Evolutionary conservation across 2,329 filamentous ascomycete species (phyloP), one percentile per base, ranked within the genome.

Genomic region (Fonsecaea pedrosoi): DNA sequence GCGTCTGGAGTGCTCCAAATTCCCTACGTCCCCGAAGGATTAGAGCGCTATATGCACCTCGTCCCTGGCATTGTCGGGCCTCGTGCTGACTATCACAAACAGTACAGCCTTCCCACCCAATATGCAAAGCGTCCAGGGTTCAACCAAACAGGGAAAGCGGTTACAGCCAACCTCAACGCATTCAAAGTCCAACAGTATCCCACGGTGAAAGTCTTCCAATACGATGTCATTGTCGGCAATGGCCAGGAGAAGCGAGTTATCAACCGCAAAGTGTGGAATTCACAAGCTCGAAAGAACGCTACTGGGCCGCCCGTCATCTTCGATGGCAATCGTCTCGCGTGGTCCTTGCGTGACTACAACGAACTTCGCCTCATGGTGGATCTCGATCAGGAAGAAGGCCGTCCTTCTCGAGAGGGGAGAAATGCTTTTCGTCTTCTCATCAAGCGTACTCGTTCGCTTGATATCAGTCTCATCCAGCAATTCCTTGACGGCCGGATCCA

Each of bases 301-400:
- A 79, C 94, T 0, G 80, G 82, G 1, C 78, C 80, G 2, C 81
- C 82, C 50, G 92, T 90, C 86, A 86, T 97, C 64, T 93, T 88
- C 73, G 93, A 98, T 79, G 92, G 92, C 34, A 89, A 90, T 74
- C 92, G 90, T 77, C 84, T 99, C 55, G 94, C 92, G 15, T 99
- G 95, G 94, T 81, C 80, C 3, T 69, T 76, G 4, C 74, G 69
- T 9, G 70, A 76, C 12, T 75, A 79, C 35, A 61, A 72, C 1
- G 85, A 88, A 62, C 70, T 87, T 4, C 83, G 85, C 0, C 76
- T 92, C 57, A 77, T 75, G 0, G 84, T 98, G 50, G 88, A 97
- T 71, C 84, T 97, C 1, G 92, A 96, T 73, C 82, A 80, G 0
- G 91, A 91, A 70, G 78, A 85, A 54, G 83, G 82, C 25, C 63